Conservation (phyloP, 352 stramenopile genomes). For the Phytophthora pseudosyringae region DNA sequence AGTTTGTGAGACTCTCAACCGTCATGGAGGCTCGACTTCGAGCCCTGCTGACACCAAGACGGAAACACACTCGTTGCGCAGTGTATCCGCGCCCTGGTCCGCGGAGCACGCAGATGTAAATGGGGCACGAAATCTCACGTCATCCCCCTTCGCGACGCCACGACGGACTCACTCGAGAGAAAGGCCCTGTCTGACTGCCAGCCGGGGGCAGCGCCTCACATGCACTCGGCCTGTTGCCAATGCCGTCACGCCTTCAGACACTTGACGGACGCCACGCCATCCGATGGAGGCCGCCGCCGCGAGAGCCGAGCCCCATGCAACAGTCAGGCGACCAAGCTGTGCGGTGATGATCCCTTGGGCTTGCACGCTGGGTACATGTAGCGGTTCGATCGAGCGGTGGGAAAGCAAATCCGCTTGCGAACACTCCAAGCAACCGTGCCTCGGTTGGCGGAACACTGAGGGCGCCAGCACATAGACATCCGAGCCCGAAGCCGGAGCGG, state of each 20-base stretch:
- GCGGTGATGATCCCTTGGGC: slow-evolving; percentile 1
- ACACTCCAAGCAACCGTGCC: slow-evolving; percentile 7
- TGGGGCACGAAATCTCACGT: slow-evolving; percentile 28
- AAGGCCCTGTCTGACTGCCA: slow-evolving; percentile 22
- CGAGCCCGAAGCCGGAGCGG: not conserved
- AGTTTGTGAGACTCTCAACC: not conserved
- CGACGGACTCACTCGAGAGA: slow-evolving; percentile 25
- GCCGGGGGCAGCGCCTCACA: not conserved
- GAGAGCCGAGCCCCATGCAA: slow-evolving; percentile 1
- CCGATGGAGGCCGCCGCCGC: not conserved
- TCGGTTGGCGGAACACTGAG: not conserved
- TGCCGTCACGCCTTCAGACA: slow-evolving; percentile 13
- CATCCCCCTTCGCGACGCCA: slow-evolving; percentile 21
- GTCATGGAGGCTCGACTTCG: not conserved
- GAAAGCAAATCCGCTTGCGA: slow-evolving; percentile 23
- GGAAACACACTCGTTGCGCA: not conserved
- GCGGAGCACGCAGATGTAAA: slow-evolving; percentile 27
- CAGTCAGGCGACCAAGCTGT: slow-evolving; percentile 21
- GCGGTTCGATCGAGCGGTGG: slow-evolving; percentile 35
- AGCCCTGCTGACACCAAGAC: not conserved
- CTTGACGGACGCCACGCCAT: not conserved
- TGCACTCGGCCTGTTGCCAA: slow-evolving; percentile 7
- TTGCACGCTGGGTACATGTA: not conserved
- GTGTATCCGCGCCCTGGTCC: slow-evolving; percentile 16
- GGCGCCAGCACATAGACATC: slow-evolving; percentile 6